Evolutionary conservation across 352 stramenopile genomes (phyloP).

Genomic region (Globisporangium orthogonon): DNA sequence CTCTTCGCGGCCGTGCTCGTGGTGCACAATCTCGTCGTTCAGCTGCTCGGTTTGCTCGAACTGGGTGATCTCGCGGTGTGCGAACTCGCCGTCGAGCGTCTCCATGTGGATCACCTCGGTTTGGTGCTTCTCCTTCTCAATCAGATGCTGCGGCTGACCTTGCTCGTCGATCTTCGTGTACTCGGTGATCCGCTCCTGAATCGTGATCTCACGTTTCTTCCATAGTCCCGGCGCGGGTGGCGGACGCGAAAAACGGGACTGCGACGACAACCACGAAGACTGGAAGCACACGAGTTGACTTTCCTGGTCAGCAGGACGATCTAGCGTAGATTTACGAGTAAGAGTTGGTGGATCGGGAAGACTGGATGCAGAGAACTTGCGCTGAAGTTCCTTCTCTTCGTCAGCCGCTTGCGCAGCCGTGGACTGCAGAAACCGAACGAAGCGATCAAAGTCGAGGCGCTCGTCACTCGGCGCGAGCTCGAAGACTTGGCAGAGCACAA

Average conservation of each 20-base stretch:
- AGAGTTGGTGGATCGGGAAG: constrained; percentile 20
- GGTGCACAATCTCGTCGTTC: constrained; percentile 79
- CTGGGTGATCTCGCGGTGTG: constrained; percentile 80
- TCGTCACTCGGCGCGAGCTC: constrained; percentile 24
- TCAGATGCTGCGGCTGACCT: constrained; percentile 58
- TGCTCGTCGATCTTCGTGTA: constrained; percentile 88
- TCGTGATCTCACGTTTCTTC: constrained; percentile 86
- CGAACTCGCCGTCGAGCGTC: constrained; percentile 67
- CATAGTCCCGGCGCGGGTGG: constrained; percentile 63
- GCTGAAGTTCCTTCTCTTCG: constrained; percentile 31
- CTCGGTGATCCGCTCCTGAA: constrained; percentile 82
- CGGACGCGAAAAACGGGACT: constrained; percentile 27
- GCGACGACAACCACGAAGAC: constrained; percentile 26
- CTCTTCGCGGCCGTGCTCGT: constrained; percentile 71
- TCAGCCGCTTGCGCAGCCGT: constrained; percentile 36
- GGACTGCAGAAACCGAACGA: constrained; percentile 65
- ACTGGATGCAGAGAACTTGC: constrained; percentile 2
- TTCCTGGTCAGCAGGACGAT: neutral
- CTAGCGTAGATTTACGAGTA: constrained; percentile 4
- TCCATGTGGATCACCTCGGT: constrained; percentile 86
- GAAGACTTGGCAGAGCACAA: constrained; percentile 56
- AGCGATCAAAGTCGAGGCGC: constrained; percentile 42
- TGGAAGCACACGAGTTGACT: constrained; percentile 39
- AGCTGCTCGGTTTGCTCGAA: constrained; percentile 80
- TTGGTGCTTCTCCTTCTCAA: constrained; percentile 83